Evolutionary conservation across 106 monocot genomes (phyloP).

Genomic region (Dendrobium catenatum): DNA sequence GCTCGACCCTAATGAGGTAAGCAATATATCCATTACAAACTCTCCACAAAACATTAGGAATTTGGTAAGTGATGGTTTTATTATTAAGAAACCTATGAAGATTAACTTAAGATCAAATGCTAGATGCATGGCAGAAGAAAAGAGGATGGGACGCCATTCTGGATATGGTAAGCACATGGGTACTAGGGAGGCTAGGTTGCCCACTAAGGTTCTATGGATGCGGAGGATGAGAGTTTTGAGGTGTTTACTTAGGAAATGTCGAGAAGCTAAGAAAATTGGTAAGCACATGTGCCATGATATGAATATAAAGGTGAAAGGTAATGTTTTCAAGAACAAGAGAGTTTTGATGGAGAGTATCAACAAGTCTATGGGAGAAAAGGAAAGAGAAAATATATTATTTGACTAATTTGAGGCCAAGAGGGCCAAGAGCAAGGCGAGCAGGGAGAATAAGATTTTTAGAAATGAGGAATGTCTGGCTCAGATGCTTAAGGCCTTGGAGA

Average conservation of each 20-base stretch:
- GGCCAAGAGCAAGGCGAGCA: slow-evolving; percentile 36
- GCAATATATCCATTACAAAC: slow-evolving; percentile 88
- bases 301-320: slow-evolving; percentile 43
- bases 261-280: slow-evolving; percentile 31
- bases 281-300: slow-evolving; percentile 41
- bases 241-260: slow-evolving; percentile 28
- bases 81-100: slow-evolving; percentile 38
- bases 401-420: slow-evolving; percentile 40
- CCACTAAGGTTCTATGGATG: slow-evolving; percentile 50
- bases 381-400: slow-evolving; percentile 28
- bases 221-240: slow-evolving; percentile 39
- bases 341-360: slow-evolving; percentile 41
- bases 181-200: slow-evolving; percentile 55
- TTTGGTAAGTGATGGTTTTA: slow-evolving; percentile 35
- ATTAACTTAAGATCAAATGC: slow-evolving; percentile 34
- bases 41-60: slow-evolving; percentile 43
- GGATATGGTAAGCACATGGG: slow-evolving; percentile 56
- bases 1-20: slow-evolving; percentile 85
- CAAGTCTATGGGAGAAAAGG: slow-evolving; percentile 35
- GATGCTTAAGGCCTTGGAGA: too few relatives aligned
- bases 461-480: too few relatives aligned
- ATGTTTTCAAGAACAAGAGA: slow-evolving; percentile 42
- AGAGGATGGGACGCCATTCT: slow-evolving; percentile 46
- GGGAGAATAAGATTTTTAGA: slow-evolving; percentile 11
- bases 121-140: slow-evolving; percentile 23